Percentiles rank a stretch among this genome's conserved stretches.
These are phyloP conservation scores for Termitomyces sp. DNA, from an alignment of 768 basidiomycete species.

Conservation along the genomic window DNA sequence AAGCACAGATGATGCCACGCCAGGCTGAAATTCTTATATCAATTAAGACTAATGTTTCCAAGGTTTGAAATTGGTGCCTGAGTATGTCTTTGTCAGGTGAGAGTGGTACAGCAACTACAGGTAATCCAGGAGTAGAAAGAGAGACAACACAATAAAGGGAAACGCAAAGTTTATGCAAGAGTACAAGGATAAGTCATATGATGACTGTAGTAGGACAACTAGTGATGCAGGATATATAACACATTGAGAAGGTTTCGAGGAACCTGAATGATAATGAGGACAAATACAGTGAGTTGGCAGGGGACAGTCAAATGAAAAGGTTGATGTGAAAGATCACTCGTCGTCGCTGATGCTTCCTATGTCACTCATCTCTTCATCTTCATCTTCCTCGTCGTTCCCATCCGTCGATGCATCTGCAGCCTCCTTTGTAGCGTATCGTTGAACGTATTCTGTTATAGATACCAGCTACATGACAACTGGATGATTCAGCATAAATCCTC, in stretches of 20 bases:
- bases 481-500: constrained; percentile 9
- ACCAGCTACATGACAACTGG: neutral
- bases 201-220: constrained; percentile 1
- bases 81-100: constrained; percentile 8
- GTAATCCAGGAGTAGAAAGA: constrained; percentile 9
- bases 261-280: constrained; percentile 8
- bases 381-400: constrained; percentile 59
- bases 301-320: neutral
- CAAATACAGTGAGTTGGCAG: constrained; percentile 5
- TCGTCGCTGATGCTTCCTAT: constrained; percentile 78
- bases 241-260: constrained; percentile 4
- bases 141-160: constrained; percentile 2
- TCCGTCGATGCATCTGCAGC: constrained; percentile 72
- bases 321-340: constrained; percentile 30
- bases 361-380: constrained; percentile 86
- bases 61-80: neutral
- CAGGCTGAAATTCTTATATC: constrained; percentile 3
- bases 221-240: constrained; percentile 13
- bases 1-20: constrained; percentile 10
- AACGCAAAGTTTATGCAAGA: constrained; percentile 6
- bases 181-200: constrained; percentile 8
- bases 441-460: constrained; percentile 81
- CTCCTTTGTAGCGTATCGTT: constrained; percentile 88
- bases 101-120: constrained; percentile 17
- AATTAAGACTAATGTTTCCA: neutral